Percentiles rank a stretch among this genome's conserved stretches.
These are phyloP conservation scores for Waitea zeae DNA, from an alignment of 1,284 basidiomycete genomes.

Conservation along the genomic window DNA sequence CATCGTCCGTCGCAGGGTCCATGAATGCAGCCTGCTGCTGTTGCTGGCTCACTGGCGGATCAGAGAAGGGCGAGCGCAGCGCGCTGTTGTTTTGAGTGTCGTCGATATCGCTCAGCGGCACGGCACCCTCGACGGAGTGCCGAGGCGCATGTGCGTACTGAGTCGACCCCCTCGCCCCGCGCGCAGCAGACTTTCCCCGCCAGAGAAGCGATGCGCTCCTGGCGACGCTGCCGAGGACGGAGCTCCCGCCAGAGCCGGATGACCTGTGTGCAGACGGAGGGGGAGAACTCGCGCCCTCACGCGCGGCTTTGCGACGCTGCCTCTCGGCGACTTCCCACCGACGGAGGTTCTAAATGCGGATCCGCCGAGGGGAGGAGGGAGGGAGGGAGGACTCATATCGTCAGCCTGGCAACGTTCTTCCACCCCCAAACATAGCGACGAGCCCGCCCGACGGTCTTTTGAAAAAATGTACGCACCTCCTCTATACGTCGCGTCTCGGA, in stretches of 20 bases:
- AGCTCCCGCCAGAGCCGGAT: slow-evolving; percentile 15
- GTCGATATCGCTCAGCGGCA: slow-evolving; percentile 34
- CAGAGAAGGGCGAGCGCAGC: slow-evolving; percentile 18
- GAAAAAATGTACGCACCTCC: slow-evolving; percentile 41
- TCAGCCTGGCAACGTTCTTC: too few relatives aligned
- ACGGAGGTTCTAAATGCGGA: slow-evolving; percentile 37
- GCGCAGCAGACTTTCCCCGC: slow-evolving; percentile 12
- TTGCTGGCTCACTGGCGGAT: too few relatives aligned
- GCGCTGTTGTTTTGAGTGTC: slow-evolving; percentile 14
- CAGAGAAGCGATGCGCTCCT: slow-evolving; percentile 38
- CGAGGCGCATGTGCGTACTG: slow-evolving; percentile 18
- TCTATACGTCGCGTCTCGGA: slow-evolving; percentile 48
- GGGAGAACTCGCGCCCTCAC: slow-evolving; percentile 16
- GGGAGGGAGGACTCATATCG: slow-evolving; percentile 1
- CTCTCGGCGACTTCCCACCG: slow-evolving; percentile 61
- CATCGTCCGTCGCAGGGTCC: slow-evolving; percentile 7
- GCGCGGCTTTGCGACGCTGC: slow-evolving; percentile 43
- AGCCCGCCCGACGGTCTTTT: too few relatives aligned
- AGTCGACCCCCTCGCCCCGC: slow-evolving; percentile 15
- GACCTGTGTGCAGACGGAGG: slow-evolving; percentile 14
- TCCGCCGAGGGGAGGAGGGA: slow-evolving; percentile 2
- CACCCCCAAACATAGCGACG: background rate
- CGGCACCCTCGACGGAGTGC: slow-evolving; percentile 17
- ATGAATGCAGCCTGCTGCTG: slow-evolving; percentile 8
- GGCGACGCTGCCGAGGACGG: slow-evolving; percentile 35